Base-by-base conservation (phyloP, 257 asterid genomes). In the Solanum stenotomum region DNA sequence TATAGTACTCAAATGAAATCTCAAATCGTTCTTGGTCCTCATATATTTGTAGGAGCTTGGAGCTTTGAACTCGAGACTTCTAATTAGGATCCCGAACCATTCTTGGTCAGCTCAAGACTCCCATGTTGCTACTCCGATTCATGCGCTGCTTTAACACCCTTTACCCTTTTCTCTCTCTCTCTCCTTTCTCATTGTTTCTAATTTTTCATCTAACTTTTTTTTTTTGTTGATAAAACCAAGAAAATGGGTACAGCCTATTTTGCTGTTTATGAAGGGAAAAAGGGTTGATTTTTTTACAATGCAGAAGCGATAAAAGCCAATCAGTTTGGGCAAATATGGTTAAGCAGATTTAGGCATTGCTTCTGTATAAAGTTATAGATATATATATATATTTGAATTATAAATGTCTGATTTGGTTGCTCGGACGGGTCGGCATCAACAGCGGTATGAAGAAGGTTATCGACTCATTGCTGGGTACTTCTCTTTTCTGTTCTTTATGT, bases 321-420 rank as follows among this genome's bases (percentile, higher is more conserved):
- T 18, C 81, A 74, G 44, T 72, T 72, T 72, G 22, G 42, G 70
- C 15, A 74, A 35, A 79, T 40, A 79, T 82, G 29, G 33, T 52
- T 86, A 42, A 72, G 37, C 84, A 40, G 84, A 3, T 78, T 78
- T 78, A 87, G 42, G 82, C 46, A 87, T 77, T 87, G 86, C n/a
- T 25, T 46, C 14, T 35, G 83, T 38, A 52, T 77, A 61, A 71
- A 27, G n/a, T 76, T 31, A 44, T 63, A 74, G 31, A n/a, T n/a
- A 31, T n/a, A 72, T 63, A 68, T 76, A 27, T 72, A 42, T 72
- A 42, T 89, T 52, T 59, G 33, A 52, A 65, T 56, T 79, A 89
- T 92, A 96, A 87, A 96, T 96, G 99, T 96, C 99, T 91, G 98
- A 93, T 87, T 94, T 95, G 95, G 98, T 95, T 90, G 98, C 98